These are phyloP conservation scores for Picea abies DNA, from an alignment of 83 land plant genomes.

Conservation along the genomic window DNA sequence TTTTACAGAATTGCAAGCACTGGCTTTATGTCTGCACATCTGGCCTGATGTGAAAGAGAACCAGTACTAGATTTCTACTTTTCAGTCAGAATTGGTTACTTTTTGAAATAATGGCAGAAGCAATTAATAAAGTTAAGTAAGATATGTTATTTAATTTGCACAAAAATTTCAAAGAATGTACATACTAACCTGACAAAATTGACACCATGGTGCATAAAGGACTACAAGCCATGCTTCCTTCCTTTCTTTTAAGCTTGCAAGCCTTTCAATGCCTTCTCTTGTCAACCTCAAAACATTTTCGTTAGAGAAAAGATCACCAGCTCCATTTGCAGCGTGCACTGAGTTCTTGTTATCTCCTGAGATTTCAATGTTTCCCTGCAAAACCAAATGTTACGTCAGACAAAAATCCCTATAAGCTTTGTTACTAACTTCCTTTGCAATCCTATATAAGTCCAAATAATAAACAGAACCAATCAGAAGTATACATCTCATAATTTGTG, in stretches of 20 bases:
- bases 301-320: constrained; percentile 63
- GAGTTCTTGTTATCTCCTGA: constrained; percentile 3
- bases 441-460: neutral
- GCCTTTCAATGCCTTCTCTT: constrained; percentile 73
- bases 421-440: neutral
- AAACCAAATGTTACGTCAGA: neutral
- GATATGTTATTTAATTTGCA: neutral
- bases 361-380: constrained; percentile 45
- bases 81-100: neutral
- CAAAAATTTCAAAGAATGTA: neutral
- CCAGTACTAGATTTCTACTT: neutral
- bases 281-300: constrained; percentile 53
- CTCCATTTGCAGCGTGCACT: constrained; percentile 25
- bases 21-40: neutral
- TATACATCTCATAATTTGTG: no score
- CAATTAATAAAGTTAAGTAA: neutral
- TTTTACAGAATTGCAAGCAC: no score
- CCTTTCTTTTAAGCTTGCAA: constrained; percentile 47
- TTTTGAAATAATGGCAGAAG: neutral
- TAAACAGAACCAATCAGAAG: neutral
- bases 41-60: neutral
- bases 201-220: constrained; percentile 96
- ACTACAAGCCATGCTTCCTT: constrained; percentile 81
- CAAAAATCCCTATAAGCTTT: neutral
- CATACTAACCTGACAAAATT: constrained; percentile 64